Evolutionary conservation across 116 monocot species (phyloP), one percentile per base, ranked within the genome.

Genomic region (Papilionanthe hybrid): DNA sequence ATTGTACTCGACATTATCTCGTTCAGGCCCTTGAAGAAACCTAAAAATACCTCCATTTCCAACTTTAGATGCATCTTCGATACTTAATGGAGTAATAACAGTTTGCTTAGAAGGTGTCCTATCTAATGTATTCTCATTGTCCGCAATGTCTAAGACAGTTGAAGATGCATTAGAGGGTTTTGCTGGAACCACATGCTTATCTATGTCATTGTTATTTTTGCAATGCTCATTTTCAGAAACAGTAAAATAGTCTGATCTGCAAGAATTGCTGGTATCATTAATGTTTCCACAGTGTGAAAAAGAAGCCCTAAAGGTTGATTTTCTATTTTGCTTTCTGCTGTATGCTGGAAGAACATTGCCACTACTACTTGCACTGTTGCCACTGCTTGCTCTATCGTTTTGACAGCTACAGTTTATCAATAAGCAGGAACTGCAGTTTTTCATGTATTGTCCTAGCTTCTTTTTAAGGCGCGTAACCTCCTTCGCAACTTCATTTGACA

Each of bases 391-490:
- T 53, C 99, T 91, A 77, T 99, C 99, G 85, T 85, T 89, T 80
- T 90, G 88, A 80, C 99, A 99, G 58, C 99, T 95, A 77, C 99
- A 99, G 72, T 99, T 99, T 58, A 95, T 82, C 49, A 99, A 75
- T 41, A 89, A 95, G 83, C 99, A 95, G 23, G 87, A 90, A 81
- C 81, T 86, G 66, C 99, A 99, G 53, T 93, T 99, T 78, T 86
- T 80, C 43, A 76, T 83, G 72, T 82, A 88, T 72, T 88, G 86
- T 30, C 93, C 91, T 66, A 99, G 73, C 81, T 99, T 99, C 81
- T 92, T 99, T 76, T 93, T 99, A 42, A 99, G 90, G n/a, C 95
- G 91, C 85, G 86, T 87, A 41, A 99, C 90, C 86, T 99, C 99
- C 75, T 80, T 90, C 20, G 90, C 90, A 55, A 99, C 95, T 84